These are phyloP conservation scores for Amphibolis antarctica DNA, from an alignment of 106 monocot species.

Conservation along the genomic window DNA sequence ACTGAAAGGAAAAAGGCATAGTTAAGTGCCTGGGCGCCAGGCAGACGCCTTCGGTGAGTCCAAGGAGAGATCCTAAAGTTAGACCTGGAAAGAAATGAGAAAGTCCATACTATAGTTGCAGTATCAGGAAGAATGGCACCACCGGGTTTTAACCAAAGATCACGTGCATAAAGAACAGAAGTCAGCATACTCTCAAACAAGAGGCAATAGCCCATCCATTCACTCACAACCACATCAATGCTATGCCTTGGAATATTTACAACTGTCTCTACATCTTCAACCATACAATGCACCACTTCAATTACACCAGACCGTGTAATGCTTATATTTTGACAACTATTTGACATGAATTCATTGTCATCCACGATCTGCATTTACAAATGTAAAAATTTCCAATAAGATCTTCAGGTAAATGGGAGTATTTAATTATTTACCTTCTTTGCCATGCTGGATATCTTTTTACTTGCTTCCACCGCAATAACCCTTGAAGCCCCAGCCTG, in stretches of 20 bases:
- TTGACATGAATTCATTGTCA: slow-evolving; percentile 48
- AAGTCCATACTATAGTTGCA: slow-evolving; percentile 61
- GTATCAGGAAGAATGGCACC: slow-evolving; percentile 94
- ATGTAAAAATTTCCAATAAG: background rate
- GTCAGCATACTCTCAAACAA: slow-evolving; percentile 85
- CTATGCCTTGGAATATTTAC: slow-evolving; percentile 46
- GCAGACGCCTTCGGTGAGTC: too few species aligned
- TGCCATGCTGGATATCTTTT: slow-evolving; percentile 78
- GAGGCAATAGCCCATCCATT: slow-evolving; percentile 99
- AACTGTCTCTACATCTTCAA: slow-evolving; percentile 71
- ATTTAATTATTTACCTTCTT: slow-evolving; percentile 35
- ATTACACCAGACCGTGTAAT: slow-evolving; percentile 29
- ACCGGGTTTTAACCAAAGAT: slow-evolving; percentile 83
- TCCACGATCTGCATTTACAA: slow-evolving; percentile 49
- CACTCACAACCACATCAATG: slow-evolving; percentile 85
- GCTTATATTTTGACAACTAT: slow-evolving; percentile 12
- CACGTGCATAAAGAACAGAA: slow-evolving; percentile 92
- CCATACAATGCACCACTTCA: slow-evolving; percentile 69
- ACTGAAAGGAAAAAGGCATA: slow-evolving; percentile 23
- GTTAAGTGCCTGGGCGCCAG: too few species aligned
- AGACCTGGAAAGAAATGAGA: background rate
- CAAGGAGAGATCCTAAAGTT: background rate
- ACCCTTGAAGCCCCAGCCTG: slow-evolving; percentile 90
- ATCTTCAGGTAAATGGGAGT: too few species aligned
- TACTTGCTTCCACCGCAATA: slow-evolving; percentile 90